Evolutionary conservation across 352 stramenopile genomes (phyloP).

Genomic region (Phytophthora cactorum): DNA sequence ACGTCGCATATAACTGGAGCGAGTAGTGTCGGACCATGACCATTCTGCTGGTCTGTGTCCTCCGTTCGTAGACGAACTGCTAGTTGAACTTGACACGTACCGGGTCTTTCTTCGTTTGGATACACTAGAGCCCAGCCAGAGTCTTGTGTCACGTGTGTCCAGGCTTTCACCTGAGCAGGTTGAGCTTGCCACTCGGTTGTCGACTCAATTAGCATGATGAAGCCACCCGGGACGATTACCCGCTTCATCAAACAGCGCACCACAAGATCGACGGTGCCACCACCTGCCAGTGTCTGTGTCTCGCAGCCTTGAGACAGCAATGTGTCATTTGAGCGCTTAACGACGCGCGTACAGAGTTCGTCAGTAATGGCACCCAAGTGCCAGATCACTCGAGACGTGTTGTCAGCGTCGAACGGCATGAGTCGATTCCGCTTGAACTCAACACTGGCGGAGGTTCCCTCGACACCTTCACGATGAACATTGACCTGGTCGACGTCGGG

Average conservation of each 20-base stretch:
- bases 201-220: slow-evolving; percentile 21
- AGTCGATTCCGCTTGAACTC: slow-evolving; percentile 24
- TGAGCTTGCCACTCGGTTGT: slow-evolving; percentile 19
- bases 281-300: slow-evolving; percentile 5
- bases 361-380: slow-evolving; percentile 7
- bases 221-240: slow-evolving; percentile 16
- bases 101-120: slow-evolving; percentile 3
- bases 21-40: slow-evolving; percentile 11
- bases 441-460: slow-evolving; percentile 4
- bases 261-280: slow-evolving; percentile 12
- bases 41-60: slow-evolving; percentile 1
- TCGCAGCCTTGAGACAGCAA: slow-evolving; percentile 15
- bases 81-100: slow-evolving; percentile 17
- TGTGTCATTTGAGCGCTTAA: slow-evolving; percentile 3
- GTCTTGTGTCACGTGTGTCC: slow-evolving; percentile 21
- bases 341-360: neutral
- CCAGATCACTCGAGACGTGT: slow-evolving; percentile 15
- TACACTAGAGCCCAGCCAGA: slow-evolving; percentile 20
- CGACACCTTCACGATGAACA: slow-evolving; percentile 11
- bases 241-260: slow-evolving; percentile 17
- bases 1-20: slow-evolving; percentile 21
- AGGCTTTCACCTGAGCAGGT: slow-evolving; percentile 9
- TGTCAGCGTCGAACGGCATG: slow-evolving; percentile 15
- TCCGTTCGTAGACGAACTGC: slow-evolving; percentile 16
- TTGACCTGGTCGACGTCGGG: slow-evolving; percentile 20